Evolutionary conservation across 306 rosid species (phyloP), one percentile per base, ranked within the genome.

Genomic region (Vigna reflexopilosa): DNA sequence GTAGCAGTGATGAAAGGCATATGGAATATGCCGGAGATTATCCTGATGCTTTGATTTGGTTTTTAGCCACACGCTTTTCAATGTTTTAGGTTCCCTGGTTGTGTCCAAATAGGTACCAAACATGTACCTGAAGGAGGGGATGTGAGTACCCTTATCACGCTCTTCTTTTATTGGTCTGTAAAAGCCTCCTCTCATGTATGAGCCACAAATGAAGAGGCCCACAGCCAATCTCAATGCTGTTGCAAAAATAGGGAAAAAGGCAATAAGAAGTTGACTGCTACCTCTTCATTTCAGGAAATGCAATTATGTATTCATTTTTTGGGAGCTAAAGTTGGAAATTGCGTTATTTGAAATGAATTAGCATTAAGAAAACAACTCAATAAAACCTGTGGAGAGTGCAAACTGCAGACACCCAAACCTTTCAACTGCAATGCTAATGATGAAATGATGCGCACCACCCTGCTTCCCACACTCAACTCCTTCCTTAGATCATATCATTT

Each of bases 21-120:
- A 79, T 38, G 83, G 77, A 71, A 79, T 79, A 79, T 79, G 72
- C 83, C 7, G 22, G 28, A 50, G 51, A 71, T 16, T 61, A 79
- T 79, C 3, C 77, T 0, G 72, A 24, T 72, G 58, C 58, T 4
- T 40, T 47, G 20, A 42, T 44, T 44, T 10, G 61, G 3, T 34
- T 70, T 51, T 32, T 24, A 30, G 24, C 26, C 70, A 22, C 42
- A 54, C 54, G 47, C 32, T 78, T 78, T 38, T 49, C 54, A 64
- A 44, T 15, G 32, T 19, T 49, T 34, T 54, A 10, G 81, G 10
- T 26, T 54, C 67, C 36, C 6, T 17, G 7, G 42, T n/a, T 20
- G 13, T 47, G 67, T 15, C 20, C 22, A 22, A 4, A 20, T 16
- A 6, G 67, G 69, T 7, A 15, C 24, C 50, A 10, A 66, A 40